phyloP scores from a whole-genome alignment of 2,329 filamentous ascomycete species.

The Orbilia oligospora region DNA sequence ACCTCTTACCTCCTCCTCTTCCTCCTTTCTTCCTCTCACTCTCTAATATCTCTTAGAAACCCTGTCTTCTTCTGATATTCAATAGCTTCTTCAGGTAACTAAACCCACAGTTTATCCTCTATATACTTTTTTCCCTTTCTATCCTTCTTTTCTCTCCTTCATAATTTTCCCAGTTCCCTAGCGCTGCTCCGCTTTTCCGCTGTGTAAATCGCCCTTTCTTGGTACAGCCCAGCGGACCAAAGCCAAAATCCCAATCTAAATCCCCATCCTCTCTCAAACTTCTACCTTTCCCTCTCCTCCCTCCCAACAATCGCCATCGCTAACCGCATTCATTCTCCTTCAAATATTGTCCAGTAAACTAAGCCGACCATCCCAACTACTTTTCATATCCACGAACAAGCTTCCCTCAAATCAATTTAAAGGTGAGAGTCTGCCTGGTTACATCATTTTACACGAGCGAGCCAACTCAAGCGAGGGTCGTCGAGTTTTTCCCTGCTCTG shows the following conservation, averaged over 20 bases:
- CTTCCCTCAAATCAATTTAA: slow-evolving; percentile 28
- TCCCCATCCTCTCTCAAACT: slow-evolving; percentile 46
- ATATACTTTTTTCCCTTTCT: slow-evolving; percentile 44
- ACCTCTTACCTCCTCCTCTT: slow-evolving; percentile 16
- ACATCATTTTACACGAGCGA: slow-evolving; percentile 59
- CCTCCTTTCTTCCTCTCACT: slow-evolving; percentile 57
- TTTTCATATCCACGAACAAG: slow-evolving; percentile 27
- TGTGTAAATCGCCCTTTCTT: slow-evolving; percentile 28
- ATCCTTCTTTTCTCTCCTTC: slow-evolving; percentile 27
- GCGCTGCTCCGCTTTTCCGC: slow-evolving; percentile 48
- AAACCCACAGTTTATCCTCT: slow-evolving; percentile 23
- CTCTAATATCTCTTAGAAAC: slow-evolving; percentile 49
- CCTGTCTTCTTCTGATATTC: slow-evolving; percentile 24
- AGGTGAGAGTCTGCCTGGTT: slow-evolving; percentile 53
- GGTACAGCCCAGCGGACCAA: slow-evolving; percentile 37
- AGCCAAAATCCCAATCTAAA: slow-evolving; percentile 54
- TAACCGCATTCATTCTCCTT: slow-evolving; percentile 60
- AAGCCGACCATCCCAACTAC: slow-evolving; percentile 27
- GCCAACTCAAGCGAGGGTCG: slow-evolving; percentile 57
- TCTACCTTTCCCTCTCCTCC: slow-evolving; percentile 13
- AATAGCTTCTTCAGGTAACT: not conserved
- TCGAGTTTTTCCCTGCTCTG: slow-evolving; percentile 53
- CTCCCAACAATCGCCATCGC: slow-evolving; percentile 49
- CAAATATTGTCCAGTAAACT: slow-evolving; percentile 18
- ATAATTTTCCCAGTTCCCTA: slow-evolving; percentile 19